Conservation (phyloP, 768 basidiomycete species). For the Serendipita vermifera region DNA sequence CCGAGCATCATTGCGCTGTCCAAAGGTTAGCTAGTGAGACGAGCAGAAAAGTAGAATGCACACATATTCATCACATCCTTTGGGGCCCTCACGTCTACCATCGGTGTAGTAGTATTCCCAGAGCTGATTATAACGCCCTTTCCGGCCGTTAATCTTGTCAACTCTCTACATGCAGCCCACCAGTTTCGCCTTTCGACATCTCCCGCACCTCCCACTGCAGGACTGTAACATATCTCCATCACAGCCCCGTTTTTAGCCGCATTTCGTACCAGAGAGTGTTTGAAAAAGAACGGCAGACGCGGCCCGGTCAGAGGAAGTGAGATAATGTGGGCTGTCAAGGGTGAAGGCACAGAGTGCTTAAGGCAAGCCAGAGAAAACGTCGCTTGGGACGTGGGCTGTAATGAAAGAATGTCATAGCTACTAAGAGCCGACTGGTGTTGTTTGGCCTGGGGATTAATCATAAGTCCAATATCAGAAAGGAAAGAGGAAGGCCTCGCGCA, state of each 20-base stretch:
- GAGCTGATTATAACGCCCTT: slow-evolving; percentile 62
- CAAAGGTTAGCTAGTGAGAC: not conserved
- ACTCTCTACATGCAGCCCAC: slow-evolving; percentile 70
- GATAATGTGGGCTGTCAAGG: slow-evolving; percentile 69
- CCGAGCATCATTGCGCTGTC: slow-evolving; percentile 53
- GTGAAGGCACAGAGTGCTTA: slow-evolving; percentile 62
- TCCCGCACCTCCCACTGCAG: slow-evolving; percentile 49
- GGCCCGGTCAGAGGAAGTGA: slow-evolving; percentile 65
- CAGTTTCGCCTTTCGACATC: slow-evolving; percentile 63
- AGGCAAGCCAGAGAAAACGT: slow-evolving; percentile 72
- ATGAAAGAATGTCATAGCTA: slow-evolving; percentile 63
- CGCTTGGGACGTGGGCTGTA: slow-evolving; percentile 55
- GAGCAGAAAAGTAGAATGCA: slow-evolving; percentile 9
- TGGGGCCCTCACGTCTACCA: slow-evolving; percentile 41
- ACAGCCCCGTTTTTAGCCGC: slow-evolving; percentile 72
- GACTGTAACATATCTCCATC: slow-evolving; percentile 70
- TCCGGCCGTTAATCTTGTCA: slow-evolving; percentile 68
- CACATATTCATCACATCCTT: slow-evolving; percentile 70
- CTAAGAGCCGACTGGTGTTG: slow-evolving; percentile 49
- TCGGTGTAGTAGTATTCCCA: slow-evolving; percentile 50
- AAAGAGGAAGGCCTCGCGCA: slow-evolving; percentile 24
- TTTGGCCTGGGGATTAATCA: slow-evolving; percentile 39
- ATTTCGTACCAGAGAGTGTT: slow-evolving; percentile 69
- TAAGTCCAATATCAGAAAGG: not conserved
- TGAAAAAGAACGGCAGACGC: slow-evolving; percentile 66